Evolutionary conservation across 2,329 filamentous ascomycete genomes (phyloP), one percentile per base, ranked within the genome.

Genomic region (Exophiala dermatitidis): DNA sequence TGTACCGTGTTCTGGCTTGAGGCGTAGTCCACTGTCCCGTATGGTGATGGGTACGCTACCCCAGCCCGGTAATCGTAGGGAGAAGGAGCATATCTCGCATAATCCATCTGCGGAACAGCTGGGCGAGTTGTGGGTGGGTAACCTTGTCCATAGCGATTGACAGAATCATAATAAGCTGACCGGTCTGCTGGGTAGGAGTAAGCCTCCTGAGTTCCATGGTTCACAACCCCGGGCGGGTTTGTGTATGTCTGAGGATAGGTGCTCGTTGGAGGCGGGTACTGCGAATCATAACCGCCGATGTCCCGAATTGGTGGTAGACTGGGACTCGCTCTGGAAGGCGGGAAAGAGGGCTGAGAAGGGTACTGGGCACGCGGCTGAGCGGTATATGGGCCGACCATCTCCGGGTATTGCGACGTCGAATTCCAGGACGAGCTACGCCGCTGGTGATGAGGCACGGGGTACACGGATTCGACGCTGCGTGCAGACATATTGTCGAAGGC

Each of bases 371-470:
- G 57, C 36, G 49, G 52, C 32, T 48, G 43, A 12, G 50, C 6
- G 36, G 37, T 41, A 40, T 54, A 54, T 4, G 53, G 53, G 43
- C 48, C 46, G n/a, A 48, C 41, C 10, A 52, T 37, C 10, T 59
- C 57, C 9, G 45, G 26, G 28, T 52, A 59, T n/a, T 52, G 57
- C 32, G 53, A 48, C 9, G 46, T 12, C 10, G 53, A 41, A 3
- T 52, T 48, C 53, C 54, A 59, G n/a, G 57, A 59, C 5, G 57
- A 50, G 33, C 37, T 54, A 32, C 44, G 57, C 28, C 57, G 48
- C 8, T 59, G 53, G 29, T 51, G 50, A 9, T 45, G 48, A 4
- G 32, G 48, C n/a, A 40, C 19, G 30, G 43, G 41, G 37, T 59
- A 59, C 9, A 50, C 34, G 9, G 52, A 52, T 12, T 59, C 57